Base-by-base conservation (phyloP, 768 basidiomycete species). In the Tricholoma bakamatsutake region DNA sequence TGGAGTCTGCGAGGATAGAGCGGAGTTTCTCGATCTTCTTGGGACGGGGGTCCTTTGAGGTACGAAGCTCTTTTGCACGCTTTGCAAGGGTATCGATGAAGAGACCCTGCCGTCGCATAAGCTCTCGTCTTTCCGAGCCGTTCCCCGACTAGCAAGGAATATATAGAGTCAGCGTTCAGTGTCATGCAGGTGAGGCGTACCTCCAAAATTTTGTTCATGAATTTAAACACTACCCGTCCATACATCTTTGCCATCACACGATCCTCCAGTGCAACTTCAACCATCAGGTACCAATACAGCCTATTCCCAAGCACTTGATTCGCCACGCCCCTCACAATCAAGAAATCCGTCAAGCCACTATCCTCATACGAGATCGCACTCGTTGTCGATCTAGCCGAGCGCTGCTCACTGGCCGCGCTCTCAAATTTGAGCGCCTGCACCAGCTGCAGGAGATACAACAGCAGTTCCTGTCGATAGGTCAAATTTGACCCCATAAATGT, bases 351-450 rank as follows among this genome's bases (percentile, higher is more conserved):
- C 8, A 99, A 77, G 1, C 95, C 94, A 61, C 91, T 93, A 59
- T 97, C 94, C 46, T 93, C 90, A 56, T 95, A 89, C 0, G 90
- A 90, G 50, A 88, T 82, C 0, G 88, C 89, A 59, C 80, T 87
- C 3, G 85, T 80, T 1, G 81, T 80, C 1, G 86, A 83, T 43
- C 89, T 78, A n/a, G 84, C 82, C 0, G 88, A 84, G 42, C 88
- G 76, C 62, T 88, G 89, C 54, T 89, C 90, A 47, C 78, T 88
- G 0, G 86, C 86, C 1, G 82, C 76, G 57, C 85, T 90, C 69
- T 98, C 97, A 59, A 99, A 99, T 67, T 96, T 97, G 61, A 99
- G 85, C 0, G 97, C 93, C 72, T 99, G 97, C 0, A 98, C 96
- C 17, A 99, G 83, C 72, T 99, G 97, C 2, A 99, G 75, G 1